phyloP scores from a whole-genome alignment of 768 basidiomycete genomes.

The Lactifluus echinatus region DNA sequence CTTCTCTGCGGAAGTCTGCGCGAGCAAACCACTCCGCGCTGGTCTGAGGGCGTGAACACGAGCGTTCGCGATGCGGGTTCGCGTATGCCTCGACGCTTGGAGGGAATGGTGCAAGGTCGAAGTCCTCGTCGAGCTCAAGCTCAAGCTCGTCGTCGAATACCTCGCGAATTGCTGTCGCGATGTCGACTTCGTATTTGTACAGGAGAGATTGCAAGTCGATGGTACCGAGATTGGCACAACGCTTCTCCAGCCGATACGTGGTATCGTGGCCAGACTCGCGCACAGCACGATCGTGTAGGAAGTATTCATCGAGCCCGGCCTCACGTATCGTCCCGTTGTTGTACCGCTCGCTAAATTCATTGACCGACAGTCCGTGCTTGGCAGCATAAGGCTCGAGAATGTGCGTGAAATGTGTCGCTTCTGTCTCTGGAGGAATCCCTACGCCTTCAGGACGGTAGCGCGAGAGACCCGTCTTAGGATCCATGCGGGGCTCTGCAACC shows the following conservation, averaged over 20 bases:
- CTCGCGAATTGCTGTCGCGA: slow-evolving; percentile 94
- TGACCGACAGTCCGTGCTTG: slow-evolving; percentile 86
- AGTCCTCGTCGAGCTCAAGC: slow-evolving; percentile 88
- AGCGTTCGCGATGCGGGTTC: slow-evolving; percentile 49
- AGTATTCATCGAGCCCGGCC: slow-evolving; percentile 91
- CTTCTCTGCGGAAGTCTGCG: slow-evolving; percentile 70
- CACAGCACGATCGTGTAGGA: slow-evolving; percentile 92
- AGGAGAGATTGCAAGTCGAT: slow-evolving; percentile 92
- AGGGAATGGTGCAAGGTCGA: slow-evolving; percentile 86
- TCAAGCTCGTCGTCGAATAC: slow-evolving; percentile 89
- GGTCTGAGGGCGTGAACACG: slow-evolving; percentile 51
- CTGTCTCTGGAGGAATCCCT: slow-evolving; percentile 97
- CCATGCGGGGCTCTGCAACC: slow-evolving; percentile 91
- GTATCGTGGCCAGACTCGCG: slow-evolving; percentile 96
- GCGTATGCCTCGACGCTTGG: slow-evolving; percentile 64
- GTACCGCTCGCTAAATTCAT: slow-evolving; percentile 96
- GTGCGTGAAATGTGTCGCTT: slow-evolving; percentile 97
- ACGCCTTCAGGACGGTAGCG: slow-evolving; percentile 89
- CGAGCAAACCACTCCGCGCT: slow-evolving; percentile 92
- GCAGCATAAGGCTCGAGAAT: slow-evolving; percentile 91
- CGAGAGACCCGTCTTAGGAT: slow-evolving; percentile 89
- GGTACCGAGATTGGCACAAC: slow-evolving; percentile 93
- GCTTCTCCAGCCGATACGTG: slow-evolving; percentile 95
- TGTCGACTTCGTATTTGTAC: slow-evolving; percentile 98
- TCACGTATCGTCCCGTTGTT: slow-evolving; percentile 77